Conservation (phyloP, 331 rosid species). For the Prunus yedoensis region DNA sequence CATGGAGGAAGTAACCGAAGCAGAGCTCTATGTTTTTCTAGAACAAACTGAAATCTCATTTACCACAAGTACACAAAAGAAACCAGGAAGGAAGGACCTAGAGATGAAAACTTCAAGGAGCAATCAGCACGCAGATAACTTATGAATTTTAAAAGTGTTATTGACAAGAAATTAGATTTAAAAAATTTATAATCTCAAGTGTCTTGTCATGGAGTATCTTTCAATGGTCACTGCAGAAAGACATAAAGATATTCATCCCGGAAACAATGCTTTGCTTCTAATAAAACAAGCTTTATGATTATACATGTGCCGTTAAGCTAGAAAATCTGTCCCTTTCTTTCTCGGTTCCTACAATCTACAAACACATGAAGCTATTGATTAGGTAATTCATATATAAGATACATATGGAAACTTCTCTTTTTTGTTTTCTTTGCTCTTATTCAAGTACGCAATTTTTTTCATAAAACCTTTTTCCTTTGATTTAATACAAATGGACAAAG, state of each 20-base stretch:
- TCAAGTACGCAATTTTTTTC: too few relatives aligned
- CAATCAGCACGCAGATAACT: background rate
- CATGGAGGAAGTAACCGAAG: background rate
- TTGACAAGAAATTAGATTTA: too few relatives aligned
- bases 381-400: too few relatives aligned
- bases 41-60: background rate
- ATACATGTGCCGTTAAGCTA: too few relatives aligned
- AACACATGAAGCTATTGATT: too few relatives aligned
- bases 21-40: background rate
- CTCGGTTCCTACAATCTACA: too few relatives aligned
- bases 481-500: too few relatives aligned
- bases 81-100: background rate
- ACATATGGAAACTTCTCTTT: too few relatives aligned
- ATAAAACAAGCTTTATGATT: background rate
- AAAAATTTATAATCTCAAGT: background rate
- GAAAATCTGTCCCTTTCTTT: too few relatives aligned
- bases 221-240: slow-evolving; percentile 54
- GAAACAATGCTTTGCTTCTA: background rate
- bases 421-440: too few relatives aligned
- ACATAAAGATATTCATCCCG: background rate
- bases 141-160: background rate
- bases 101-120: background rate
- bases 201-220: slow-evolving; percentile 52
- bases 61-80: background rate
- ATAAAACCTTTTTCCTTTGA: too few relatives aligned